A percentile compares a stretch with the other conserved stretches of the same genome.
phyloP scores from a whole-genome alignment of 306 rosid genomes.

The Dryas octopetala region DNA sequence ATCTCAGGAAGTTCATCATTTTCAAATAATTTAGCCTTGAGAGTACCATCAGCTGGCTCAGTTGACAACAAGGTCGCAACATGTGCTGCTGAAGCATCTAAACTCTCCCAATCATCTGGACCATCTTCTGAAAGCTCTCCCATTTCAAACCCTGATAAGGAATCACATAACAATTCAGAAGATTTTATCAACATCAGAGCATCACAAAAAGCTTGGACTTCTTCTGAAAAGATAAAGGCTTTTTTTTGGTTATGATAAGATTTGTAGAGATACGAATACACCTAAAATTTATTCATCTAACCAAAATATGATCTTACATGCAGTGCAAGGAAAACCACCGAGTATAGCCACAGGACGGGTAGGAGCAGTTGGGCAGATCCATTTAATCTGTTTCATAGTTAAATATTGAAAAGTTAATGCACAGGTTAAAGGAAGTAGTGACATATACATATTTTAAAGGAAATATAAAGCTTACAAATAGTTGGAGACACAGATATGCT shows the following conservation, averaged over 20 bases:
- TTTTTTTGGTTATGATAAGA: neutral
- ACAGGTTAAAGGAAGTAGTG: slow-evolving; percentile 10
- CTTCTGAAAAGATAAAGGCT: neutral
- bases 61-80: slow-evolving; percentile 89
- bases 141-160: slow-evolving; percentile 80
- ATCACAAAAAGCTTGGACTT: neutral
- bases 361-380: slow-evolving; percentile 99
- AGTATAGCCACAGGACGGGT: slow-evolving; percentile 88
- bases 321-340: slow-evolving; percentile 97
- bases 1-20: neutral
- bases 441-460: neutral
- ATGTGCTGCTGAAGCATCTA: slow-evolving; percentile 95
- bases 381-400: slow-evolving; percentile 70
- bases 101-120: slow-evolving; percentile 97
- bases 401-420: neutral
- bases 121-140: slow-evolving; percentile 94
- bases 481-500: slow-evolving; percentile 29
- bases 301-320: slow-evolving; percentile 53
- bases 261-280: neutral
- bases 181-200: neutral
- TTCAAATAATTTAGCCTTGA: slow-evolving; percentile 6
- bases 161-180: slow-evolving; percentile 25
- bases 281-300: neutral
- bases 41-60: slow-evolving; percentile 92
- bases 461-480: slow-evolving; percentile 21